Percentiles rank a stretch among this genome's conserved stretches.
Evolutionary conservation across 805 yeast species (phyloP).

Genomic region (Teunomyces barrocoloradensis): DNA sequence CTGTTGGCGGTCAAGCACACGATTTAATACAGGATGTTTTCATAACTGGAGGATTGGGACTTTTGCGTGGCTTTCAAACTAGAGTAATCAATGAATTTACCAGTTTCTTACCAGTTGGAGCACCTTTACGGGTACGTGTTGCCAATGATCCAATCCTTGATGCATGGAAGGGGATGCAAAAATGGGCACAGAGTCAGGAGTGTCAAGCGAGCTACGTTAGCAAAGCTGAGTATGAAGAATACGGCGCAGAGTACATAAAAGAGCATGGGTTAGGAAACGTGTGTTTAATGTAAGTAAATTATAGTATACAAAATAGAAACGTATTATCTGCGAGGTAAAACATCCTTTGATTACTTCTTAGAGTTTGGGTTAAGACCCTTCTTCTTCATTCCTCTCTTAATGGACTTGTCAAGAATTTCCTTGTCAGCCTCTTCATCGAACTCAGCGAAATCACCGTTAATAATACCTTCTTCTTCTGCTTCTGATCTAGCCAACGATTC

Average conservation of each 20-base stretch:
- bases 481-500: slow-evolving; percentile 79
- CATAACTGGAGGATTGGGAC: slow-evolving; percentile 82
- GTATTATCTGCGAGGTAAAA: not conserved
- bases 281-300: slow-evolving; percentile 20
- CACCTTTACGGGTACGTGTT: slow-evolving; percentile 55
- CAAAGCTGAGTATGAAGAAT: slow-evolving; percentile 75
- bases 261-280: slow-evolving; percentile 80
- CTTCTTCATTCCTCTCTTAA: slow-evolving; percentile 60
- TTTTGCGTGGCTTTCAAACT: slow-evolving; percentile 60
- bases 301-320: slow-evolving; percentile 8
- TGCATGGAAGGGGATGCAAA: slow-evolving; percentile 93
- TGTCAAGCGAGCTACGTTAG: slow-evolving; percentile 53
- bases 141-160: slow-evolving; percentile 73
- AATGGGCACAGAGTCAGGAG: slow-evolving; percentile 58
- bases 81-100: slow-evolving; percentile 71
- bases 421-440: slow-evolving; percentile 78
- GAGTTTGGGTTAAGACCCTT: slow-evolving; percentile 70
- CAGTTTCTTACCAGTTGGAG: slow-evolving; percentile 65
- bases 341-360: slow-evolving; percentile 15
- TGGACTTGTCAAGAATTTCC: slow-evolving; percentile 65
- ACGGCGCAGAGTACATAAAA: slow-evolving; percentile 84
- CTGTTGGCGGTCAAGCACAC: slow-evolving; percentile 51
- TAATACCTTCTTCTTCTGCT: slow-evolving; percentile 76
- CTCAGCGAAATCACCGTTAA: slow-evolving; percentile 80
- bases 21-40: slow-evolving; percentile 63